Evolutionary conservation across 2,329 filamentous ascomycete genomes (phyloP), one percentile per base, ranked within the genome.

Genomic region (Metarhizium rileyi): DNA sequence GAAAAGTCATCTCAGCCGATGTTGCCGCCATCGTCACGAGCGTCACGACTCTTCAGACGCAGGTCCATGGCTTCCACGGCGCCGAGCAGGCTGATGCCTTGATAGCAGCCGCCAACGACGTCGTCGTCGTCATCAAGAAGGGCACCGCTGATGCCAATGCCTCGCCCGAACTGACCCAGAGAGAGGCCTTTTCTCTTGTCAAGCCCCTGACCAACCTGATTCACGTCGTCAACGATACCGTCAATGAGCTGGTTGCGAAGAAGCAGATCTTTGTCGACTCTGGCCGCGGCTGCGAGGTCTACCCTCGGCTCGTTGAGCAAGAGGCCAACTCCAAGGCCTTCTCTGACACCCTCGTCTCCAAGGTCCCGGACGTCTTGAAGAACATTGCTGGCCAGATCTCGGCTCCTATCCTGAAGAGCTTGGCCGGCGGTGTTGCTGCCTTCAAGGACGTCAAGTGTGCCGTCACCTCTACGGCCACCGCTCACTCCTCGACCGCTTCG

Each of bases 211-310:
- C 7, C 5, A n/a, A 12, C 12, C 41, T 48, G 23, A 35, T 26
- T 3, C n/a, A 18, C 5, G 45, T 26, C 3, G 41, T 48, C 12
- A 22, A 45, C 23, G 6, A 16, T 12, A 41, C 46, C 14, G 23
- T 48, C 41, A 14, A 18, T 8, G 33, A 30, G 16, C 14, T 51
- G 5, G 23, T 51, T 8, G 16, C 16, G 30, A 51, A 51, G 49
- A 51, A 51, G 41, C 46, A 46, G 3, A 5, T 42, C 42, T 18
- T 48, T 4, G 25, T 16, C 16, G 45, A 26, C 33, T 44, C 45
- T 10, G 49, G 49, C 10, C 49, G 46, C 3, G 49, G 45, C 25
- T 51, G 49, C 28, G 49, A 50, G 23, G 44, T 44, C n/a, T 18
- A 44, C 36, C 44, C 49, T 25, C 23, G 20, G 40, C 44, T 50